Evolutionary conservation across 2,329 filamentous ascomycete genomes (phyloP).

Genomic region (Botrytis tulipae): DNA sequence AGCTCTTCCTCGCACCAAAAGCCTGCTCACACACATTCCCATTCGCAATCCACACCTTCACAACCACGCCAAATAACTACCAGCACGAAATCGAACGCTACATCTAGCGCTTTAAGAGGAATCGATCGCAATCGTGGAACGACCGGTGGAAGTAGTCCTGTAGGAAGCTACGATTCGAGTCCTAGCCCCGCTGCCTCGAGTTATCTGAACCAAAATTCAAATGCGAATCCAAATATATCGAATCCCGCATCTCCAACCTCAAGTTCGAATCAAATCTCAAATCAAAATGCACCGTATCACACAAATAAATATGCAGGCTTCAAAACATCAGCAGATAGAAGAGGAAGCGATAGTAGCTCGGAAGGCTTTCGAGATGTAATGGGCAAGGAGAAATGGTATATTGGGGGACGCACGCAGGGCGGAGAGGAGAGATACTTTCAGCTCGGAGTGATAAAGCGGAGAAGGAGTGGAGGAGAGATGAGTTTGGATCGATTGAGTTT

Average conservation of each 20-base stretch:
- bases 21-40: constrained; percentile 33
- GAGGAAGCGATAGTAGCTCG: constrained; percentile 72
- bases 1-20: constrained; percentile 17
- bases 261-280: background rate
- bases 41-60: constrained; percentile 22
- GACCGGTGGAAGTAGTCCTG: constrained; percentile 18
- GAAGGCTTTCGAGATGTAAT: constrained; percentile 73
- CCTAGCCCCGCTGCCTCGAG: constrained; percentile 1
- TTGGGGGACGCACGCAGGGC: constrained; percentile 70
- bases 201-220: background rate
- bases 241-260: background rate
- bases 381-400: constrained; percentile 77
- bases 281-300: background rate
- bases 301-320: constrained; percentile 1
- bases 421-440: constrained; percentile 84
- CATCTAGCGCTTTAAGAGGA: constrained; percentile 29
- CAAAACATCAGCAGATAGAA: constrained; percentile 21
- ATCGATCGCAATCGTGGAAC: background rate
- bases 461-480: constrained; percentile 70
- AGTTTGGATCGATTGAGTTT: constrained; percentile 74
- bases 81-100: constrained; percentile 25
- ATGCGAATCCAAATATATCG: background rate
- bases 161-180: constrained; percentile 19
- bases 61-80: constrained; percentile 18
- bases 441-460: constrained; percentile 70